Base-by-base conservation (phyloP, 768 basidiomycete genomes). In the Multifurca ochricompacta region DNA sequence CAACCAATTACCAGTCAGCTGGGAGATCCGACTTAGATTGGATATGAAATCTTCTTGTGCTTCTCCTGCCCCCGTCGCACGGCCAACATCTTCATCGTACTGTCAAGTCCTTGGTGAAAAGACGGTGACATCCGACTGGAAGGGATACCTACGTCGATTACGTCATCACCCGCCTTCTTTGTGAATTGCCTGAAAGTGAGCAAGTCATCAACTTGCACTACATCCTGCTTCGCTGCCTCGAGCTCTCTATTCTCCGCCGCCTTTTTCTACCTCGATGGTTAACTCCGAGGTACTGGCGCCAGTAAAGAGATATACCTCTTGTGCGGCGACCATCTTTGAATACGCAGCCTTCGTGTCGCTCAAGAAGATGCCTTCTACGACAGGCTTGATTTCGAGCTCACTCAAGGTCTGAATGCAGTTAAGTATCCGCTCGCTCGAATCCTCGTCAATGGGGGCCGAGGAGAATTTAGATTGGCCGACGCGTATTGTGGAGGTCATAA, bases 381-480 rank as follows among this genome's bases (percentile, higher is more conserved):
- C 73, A 10, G 73, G 69, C 37, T 76, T 72, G 6, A 74, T 62
- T 54, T 82, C 75, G 31, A 95, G 72, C 59, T 92, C 84, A 61
- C 92, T 91, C 63, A 99, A 74, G 1, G 93, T 91, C 66, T 91
- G 87, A 48, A 99, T 87, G 71, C 96, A 99, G 68, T 87, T 90
- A 77, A 96, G 80, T 70, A 99, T 91, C 23, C 96, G 84, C 69
- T 99, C 96, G 61, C 82, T 87, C 5, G 92, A 94, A 68, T 99
- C 96, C 67, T 99, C 96, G 72, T 99, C 96, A 60, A 99, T 99
- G n/a, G 90, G 87, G 1, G 84, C 85, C 0, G 89, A 82, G 40
- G 87, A 88, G 62, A 95, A 94, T 66, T 94, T 95, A 50, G 92
- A 94, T 71, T 98, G 95, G 34, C 96, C 96, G 51, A 97, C 91